Conservation (phyloP, 1,284 basidiomycete species). For the Leccinum idahoense region DNA sequence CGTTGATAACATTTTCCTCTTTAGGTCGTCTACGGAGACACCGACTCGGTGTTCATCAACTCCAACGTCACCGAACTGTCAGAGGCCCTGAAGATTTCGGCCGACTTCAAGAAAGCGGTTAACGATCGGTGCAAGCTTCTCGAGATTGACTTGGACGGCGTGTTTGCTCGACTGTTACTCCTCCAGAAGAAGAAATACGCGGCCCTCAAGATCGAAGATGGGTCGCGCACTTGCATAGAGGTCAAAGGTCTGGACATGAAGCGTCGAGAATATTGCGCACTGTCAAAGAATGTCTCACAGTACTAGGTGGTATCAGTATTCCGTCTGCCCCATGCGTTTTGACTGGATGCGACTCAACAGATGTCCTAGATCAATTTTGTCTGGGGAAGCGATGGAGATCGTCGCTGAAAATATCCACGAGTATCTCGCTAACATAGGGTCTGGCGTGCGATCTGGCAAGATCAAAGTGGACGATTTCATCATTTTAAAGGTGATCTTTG, state of each 20-base stretch:
- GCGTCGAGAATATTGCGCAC: slow-evolving; percentile 87
- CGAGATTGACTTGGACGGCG: slow-evolving; percentile 94
- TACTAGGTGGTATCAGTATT: slow-evolving; percentile 38
- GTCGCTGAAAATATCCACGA: slow-evolving; percentile 94
- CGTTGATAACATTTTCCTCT: not conserved
- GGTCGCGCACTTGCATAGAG: slow-evolving; percentile 72
- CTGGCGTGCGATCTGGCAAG: slow-evolving; percentile 73
- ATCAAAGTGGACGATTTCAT: slow-evolving; percentile 90
- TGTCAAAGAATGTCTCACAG: slow-evolving; percentile 93
- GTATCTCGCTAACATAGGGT: slow-evolving; percentile 73
- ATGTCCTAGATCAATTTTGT: slow-evolving; percentile 75
- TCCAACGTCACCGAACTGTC: slow-evolving; percentile 87
- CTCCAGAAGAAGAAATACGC: slow-evolving; percentile 99
- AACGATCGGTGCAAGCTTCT: slow-evolving; percentile 94
- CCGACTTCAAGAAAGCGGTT: slow-evolving; percentile 91
- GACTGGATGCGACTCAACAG: slow-evolving; percentile 35
- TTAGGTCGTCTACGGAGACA: slow-evolving; percentile 85
- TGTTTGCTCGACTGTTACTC: slow-evolving; percentile 90
- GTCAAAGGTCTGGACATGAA: slow-evolving; percentile 99
- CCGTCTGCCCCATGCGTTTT: not conserved
- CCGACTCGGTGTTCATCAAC: slow-evolving; percentile 98
- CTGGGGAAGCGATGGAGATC: slow-evolving; percentile 85
- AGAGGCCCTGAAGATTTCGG: slow-evolving; percentile 88
- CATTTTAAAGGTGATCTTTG: slow-evolving; percentile 71
- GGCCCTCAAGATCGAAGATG: slow-evolving; percentile 88